These are phyloP conservation scores for Mortierella sp. DNA, from an alignment of 371 early-diverging fungal species.

Conservation along the genomic window DNA sequence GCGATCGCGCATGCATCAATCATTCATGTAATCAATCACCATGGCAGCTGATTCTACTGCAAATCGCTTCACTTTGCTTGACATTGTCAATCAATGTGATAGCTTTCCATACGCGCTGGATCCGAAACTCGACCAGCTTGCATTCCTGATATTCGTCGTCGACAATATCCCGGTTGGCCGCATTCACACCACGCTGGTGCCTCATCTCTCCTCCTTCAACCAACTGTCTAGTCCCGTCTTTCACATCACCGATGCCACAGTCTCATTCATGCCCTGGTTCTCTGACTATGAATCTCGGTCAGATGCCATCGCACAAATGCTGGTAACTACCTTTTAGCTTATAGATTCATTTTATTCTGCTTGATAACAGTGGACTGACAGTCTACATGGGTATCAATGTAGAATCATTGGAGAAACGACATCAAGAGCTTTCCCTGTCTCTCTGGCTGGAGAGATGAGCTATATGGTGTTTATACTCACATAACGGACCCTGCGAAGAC, in stretches of 20 bases:
- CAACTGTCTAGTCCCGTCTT: slow-evolving; percentile 33
- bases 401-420: slow-evolving; percentile 37
- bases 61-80: slow-evolving; percentile 23
- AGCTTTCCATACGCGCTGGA: slow-evolving; percentile 36
- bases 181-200: slow-evolving; percentile 29
- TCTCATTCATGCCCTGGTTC: slow-evolving; percentile 54
- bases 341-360: background rate
- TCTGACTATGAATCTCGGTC: slow-evolving; percentile 43
- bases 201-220: slow-evolving; percentile 33
- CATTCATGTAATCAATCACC: background rate
- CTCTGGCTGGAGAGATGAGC: slow-evolving; percentile 83
- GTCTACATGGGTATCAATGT: background rate
- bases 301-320: slow-evolving; percentile 44
- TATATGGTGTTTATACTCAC: slow-evolving; percentile 83
- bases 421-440: slow-evolving; percentile 23
- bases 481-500: slow-evolving; percentile 28
- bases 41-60: slow-evolving; percentile 10
- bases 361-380: background rate
- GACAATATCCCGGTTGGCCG: slow-evolving; percentile 41
- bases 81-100: slow-evolving; percentile 47
- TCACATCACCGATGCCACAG: slow-evolving; percentile 29
- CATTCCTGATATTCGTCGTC: slow-evolving; percentile 34
- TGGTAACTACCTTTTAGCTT: slow-evolving; percentile 16
- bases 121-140: slow-evolving; percentile 10
- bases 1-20: no score